Base-by-base conservation (phyloP, 2,329 filamentous ascomycete genomes). In the Ilyonectria robusta region DNA sequence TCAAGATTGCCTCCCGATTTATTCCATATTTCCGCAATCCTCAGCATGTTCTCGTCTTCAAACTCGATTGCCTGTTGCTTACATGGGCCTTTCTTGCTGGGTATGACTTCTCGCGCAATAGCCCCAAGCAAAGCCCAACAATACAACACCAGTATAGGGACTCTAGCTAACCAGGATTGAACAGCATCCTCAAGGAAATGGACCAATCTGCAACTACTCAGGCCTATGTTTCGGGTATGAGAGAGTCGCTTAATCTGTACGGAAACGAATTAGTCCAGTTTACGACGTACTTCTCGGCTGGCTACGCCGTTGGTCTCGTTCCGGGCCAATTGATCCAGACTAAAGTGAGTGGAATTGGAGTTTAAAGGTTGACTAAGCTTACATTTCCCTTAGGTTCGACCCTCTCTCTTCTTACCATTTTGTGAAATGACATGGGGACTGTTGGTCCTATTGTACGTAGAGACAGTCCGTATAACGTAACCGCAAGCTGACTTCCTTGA, bases 221-320 rank as follows among this genome's bases (percentile, higher is more conserved):
- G 29, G 79, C 79, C 0, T 81, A 79, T 56, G 78, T 82, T 1
- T 80, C 79, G 0, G 83, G 83, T 26, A 83, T 80, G 76, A 68
- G 65, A 61, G 76, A 72, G 26, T 69, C 72, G 1, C 7, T 67
- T 40, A 44, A n/a, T 17, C 59, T 66, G 21, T 83, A 85, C 51
- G 82, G 83, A 1, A 89, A 89, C 68, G 79, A 90, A 62, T 79
- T 89, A 35, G 88, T 89, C 59, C 85, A 88, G 63, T 76, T 83
- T 65, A 78, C 76, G 57, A 85, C 87, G 0, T 84, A 83, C 31
- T 91, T 88, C 82, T 90, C 87, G 0, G 83, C 88, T 0, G 89
- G 89, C 9, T 91, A 91, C 69, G 85, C 88, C 0, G 80, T 91
- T 77, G 80, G 81, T 0, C 78, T 83, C 42, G 76, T 79, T 46